A percentile compares a stretch with the other conserved stretches of the same genome.
Conservation (phyloP, 306 rosid genomes). For the Sphenostylis stenocarpa region DNA sequence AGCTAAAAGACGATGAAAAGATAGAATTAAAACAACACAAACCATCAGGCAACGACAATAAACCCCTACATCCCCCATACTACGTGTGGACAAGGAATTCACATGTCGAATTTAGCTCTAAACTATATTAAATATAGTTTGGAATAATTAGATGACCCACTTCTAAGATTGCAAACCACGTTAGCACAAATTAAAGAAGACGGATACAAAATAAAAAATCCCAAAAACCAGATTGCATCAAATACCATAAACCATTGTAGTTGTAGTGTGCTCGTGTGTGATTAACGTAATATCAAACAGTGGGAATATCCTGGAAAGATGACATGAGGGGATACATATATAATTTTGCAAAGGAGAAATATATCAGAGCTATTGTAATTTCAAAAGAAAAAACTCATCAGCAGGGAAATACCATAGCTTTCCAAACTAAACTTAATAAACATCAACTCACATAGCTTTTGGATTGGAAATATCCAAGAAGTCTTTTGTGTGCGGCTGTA, state of each 20-base stretch:
- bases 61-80: neutral
- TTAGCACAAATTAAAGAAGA: neutral
- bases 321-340: neutral
- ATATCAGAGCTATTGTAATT: conserved; percentile 20
- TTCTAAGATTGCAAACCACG: neutral
- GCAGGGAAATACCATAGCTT: conserved; percentile 2
- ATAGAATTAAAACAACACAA: conserved; percentile 6
- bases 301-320: neutral
- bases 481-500: conserved; percentile 97
- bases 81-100: neutral
- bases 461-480: conserved; percentile 97
- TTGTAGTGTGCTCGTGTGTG: neutral
- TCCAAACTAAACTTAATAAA: conserved; percentile 21
- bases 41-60: neutral
- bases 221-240: neutral
- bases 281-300: conserved; percentile 1
- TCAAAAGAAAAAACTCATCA: conserved; percentile 6
- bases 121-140: neutral
- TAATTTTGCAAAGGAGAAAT: neutral
- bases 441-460: conserved; percentile 88
- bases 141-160: conserved; percentile 13
- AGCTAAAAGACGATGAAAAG: neutral
- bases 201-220: neutral
- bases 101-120: neutral
- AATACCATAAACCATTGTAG: neutral